Evolutionary conservation across 2,329 filamentous ascomycete genomes (phyloP), one percentile per base, ranked within the genome.

Genomic region (Macroventuria anomochaeta): DNA sequence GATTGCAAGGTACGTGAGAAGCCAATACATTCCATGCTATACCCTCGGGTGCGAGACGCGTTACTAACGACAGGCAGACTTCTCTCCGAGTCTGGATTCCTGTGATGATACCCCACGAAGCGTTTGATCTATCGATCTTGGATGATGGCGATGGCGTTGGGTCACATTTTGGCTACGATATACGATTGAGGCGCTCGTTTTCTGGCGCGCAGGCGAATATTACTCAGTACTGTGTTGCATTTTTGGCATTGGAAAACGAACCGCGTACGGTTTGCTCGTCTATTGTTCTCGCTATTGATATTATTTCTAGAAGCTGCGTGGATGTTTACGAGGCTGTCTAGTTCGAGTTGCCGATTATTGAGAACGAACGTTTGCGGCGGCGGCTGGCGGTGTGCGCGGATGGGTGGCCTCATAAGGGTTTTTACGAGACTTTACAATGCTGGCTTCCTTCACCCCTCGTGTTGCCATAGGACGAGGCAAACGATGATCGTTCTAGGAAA

Each of bases 1-100:
- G 83, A 97, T 99, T 82, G 93, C 96, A 73, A 96, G 95, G 93
- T 96, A 87, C 55, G 63, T 58, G 38, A 59, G 26, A 21, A 34
- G 13, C 28, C 51, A 44, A 49, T 54, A 40, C 39, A 49, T 49
- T 49, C 44, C 51, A 54, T 48, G 51, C 43, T 48, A 53, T 48
- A 53, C 20, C 51, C 43, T 33, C 33, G 32, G 43, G 38, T 48
- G 28, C 13, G 28, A 43, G 23, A 44, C 43, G 20, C 13, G 17
- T 48, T 29, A 39, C 51, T 54, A 41, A 54, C 56, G 53, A 42
- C 36, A 38, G 43, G 51, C 59, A 83, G 80, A 71, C 73, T 83
- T 67, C 75, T 83, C 50, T 81, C 80, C 53, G 80, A 83, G 73
- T 82, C 80, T 66, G 80, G 80, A 68, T 82, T 83, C 73, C 73